Base-by-base conservation (phyloP, 1,284 basidiomycete genomes). In the Phellopilus nigrolimitatus region DNA sequence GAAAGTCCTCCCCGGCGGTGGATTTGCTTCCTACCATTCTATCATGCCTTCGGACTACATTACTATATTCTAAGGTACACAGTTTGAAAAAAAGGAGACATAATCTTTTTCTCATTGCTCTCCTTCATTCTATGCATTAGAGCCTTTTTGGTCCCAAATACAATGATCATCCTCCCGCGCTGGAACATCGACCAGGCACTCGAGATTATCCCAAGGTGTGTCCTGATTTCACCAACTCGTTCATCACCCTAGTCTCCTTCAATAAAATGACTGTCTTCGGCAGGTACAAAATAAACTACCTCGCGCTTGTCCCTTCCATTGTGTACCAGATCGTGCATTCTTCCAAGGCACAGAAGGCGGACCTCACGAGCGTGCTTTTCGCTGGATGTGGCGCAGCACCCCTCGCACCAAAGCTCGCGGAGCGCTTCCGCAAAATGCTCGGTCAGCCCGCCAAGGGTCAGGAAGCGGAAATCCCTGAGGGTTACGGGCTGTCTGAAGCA, bases 401-500 rank as follows among this genome's bases (percentile, higher is more conserved):
- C 59, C 71, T 88, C 4, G 79, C 85, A 1, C 73, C 75, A 1
- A 72, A 76, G 15, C 61, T 85, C 25, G 55, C 61, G 2, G 60
- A 63, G n/a, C 56, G 74, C 10, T 58, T 74, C 2, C 67, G 71
- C 1, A 59, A 64, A 8, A 63, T 68, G 3, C 59, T 67, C 0
- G 67, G 80, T n/a, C 38, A 51, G 0, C 76, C 80, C 70, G 83
- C 82, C 83, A 57, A 59, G 0, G 67, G 80, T n/a, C 34, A 51
- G 0, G 76, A 80, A 71, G 83, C 83, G 83, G 45, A 2, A 62
- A 62, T 39, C n/a, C 17, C 37, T 4, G 17, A 56, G 82, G 85
- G 85, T 0, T 90, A 84, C 59, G 87, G 87, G 12, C 79, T 89
- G 73, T 86, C 85, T 0, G 87, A 90, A 76, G 69, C 69, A 49